Percentiles rank a stretch among this genome's conserved stretches.
These are phyloP conservation scores for Ramichloridium luteum DNA, from an alignment of 2,329 filamentous ascomycete genomes.

Conservation along the genomic window DNA sequence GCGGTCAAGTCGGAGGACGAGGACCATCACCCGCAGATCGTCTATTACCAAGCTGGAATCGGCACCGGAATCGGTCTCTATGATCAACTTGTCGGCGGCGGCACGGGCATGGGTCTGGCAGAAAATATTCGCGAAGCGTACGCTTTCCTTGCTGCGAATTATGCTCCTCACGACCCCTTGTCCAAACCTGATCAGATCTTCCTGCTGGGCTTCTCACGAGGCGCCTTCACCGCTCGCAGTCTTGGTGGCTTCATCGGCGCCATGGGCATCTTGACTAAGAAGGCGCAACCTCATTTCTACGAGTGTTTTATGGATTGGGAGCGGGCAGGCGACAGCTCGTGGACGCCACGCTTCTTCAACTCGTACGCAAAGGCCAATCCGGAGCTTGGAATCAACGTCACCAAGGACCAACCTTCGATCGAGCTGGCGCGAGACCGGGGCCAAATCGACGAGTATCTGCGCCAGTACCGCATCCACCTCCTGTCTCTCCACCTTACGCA, in stretches of 20 bases:
- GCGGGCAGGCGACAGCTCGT: constrained; percentile 18
- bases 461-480: constrained; percentile 17
- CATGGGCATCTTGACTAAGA: constrained; percentile 30
- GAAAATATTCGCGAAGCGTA: constrained; percentile 50
- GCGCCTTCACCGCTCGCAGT: constrained; percentile 33
- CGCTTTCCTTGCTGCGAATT: constrained; percentile 50
- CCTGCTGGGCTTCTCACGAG: constrained; percentile 34
- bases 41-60: constrained; percentile 28
- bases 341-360: constrained; percentile 21
- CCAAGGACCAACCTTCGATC: constrained; percentile 14
- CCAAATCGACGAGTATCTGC: constrained; percentile 17
- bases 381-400: constrained; percentile 12
- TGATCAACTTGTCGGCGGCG: constrained; percentile 23
- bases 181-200: constrained; percentile 29
- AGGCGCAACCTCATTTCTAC: constrained; percentile 24
- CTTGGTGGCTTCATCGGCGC: constrained; percentile 34
- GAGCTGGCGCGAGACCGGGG: constrained; percentile 16
- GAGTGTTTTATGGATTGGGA: constrained; percentile 26
- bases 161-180: constrained; percentile 24
- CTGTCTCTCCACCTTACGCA: constrained; percentile 13
- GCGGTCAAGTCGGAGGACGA: constrained; percentile 25
- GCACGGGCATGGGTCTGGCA: constrained; percentile 23
- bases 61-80: constrained; percentile 25
- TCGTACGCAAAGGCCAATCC: constrained; percentile 12
- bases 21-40: constrained; percentile 25